phyloP scores from a whole-genome alignment of 768 basidiomycete genomes.

The Auricularia sp. region DNA sequence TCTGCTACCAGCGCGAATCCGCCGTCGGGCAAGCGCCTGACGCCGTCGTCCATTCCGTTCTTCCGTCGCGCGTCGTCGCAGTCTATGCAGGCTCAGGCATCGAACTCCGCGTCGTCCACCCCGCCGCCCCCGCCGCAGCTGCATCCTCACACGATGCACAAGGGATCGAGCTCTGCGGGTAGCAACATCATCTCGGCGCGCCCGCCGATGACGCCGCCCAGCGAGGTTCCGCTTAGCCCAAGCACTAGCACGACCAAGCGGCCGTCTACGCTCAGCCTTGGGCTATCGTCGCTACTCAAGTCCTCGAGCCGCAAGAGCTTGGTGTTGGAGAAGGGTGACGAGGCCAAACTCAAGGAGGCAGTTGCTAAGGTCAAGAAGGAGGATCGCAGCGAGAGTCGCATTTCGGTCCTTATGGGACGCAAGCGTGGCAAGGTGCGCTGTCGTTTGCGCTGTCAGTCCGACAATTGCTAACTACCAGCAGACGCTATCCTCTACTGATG shows the following conservation, averaged over 20 bases:
- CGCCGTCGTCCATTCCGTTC: constrained; percentile 89
- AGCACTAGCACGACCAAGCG: constrained; percentile 47
- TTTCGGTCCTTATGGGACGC: constrained; percentile 78
- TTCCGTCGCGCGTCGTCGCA: constrained; percentile 88
- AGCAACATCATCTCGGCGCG: constrained; percentile 1
- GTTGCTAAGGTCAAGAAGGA: constrained; percentile 44
- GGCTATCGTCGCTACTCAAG: constrained; percentile 70
- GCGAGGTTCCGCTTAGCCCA: neutral
- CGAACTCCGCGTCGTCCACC: constrained; percentile 26
- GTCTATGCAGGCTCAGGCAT: constrained; percentile 49
- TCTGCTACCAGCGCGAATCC: constrained; percentile 48
- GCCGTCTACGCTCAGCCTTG: constrained; percentile 67
- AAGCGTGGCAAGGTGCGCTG: constrained; percentile 79
- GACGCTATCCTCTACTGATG: constrained; percentile 78
- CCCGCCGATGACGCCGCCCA: constrained; percentile 1
- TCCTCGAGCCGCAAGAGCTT: constrained; percentile 71
- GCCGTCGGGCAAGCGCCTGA: constrained; percentile 65
- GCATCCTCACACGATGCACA: constrained; percentile 1
- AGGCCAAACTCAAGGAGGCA: constrained; percentile 25
- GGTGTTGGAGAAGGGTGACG: constrained; percentile 44
- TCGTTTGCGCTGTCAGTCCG: constrained; percentile 1
- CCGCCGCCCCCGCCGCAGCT: constrained; percentile 41
- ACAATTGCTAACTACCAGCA: constrained; percentile 21
- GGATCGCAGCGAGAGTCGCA: constrained; percentile 82
- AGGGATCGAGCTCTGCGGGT: neutral